These are phyloP conservation scores for Acacia melanoxylon DNA, from an alignment of 306 rosid species.

Conservation along the genomic window DNA sequence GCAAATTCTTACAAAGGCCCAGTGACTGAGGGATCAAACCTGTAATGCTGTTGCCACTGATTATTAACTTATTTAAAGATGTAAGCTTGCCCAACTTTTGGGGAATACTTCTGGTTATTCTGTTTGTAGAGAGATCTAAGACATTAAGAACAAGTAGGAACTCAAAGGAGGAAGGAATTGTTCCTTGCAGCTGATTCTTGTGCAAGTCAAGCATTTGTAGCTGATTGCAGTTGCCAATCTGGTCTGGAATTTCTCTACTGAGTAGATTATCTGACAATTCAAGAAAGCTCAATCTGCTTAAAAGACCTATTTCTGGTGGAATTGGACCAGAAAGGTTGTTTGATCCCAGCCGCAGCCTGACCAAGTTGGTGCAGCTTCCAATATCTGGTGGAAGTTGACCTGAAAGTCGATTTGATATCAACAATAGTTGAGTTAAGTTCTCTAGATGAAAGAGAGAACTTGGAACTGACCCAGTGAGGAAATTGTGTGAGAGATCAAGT, in stretches of 20 bases:
- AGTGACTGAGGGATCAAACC: slow-evolving; percentile 73
- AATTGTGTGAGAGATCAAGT: slow-evolving; percentile 85
- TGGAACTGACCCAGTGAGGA: slow-evolving; percentile 74
- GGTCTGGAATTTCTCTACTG: slow-evolving; percentile 63
- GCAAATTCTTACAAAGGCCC: slow-evolving; percentile 75
- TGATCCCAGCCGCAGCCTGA: slow-evolving; percentile 82
- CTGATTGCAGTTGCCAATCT: slow-evolving; percentile 75
- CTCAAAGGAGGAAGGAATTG: slow-evolving; percentile 66
- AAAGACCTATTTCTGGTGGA: slow-evolving; percentile 71
- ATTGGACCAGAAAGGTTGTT: slow-evolving; percentile 75
- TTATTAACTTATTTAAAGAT: slow-evolving; percentile 65
- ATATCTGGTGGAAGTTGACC: slow-evolving; percentile 76
- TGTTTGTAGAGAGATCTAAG: slow-evolving; percentile 80
- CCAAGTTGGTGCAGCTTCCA: slow-evolving; percentile 71
- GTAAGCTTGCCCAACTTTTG: slow-evolving; percentile 61
- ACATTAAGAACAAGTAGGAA: slow-evolving; percentile 66
- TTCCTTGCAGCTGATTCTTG: slow-evolving; percentile 69
- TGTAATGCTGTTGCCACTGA: slow-evolving; percentile 63
- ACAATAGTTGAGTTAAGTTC: slow-evolving; percentile 75
- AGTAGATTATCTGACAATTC: slow-evolving; percentile 77
- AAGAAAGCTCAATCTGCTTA: slow-evolving; percentile 68
- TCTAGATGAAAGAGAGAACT: slow-evolving; percentile 69
- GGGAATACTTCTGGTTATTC: slow-evolving; percentile 65
- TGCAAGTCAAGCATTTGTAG: slow-evolving; percentile 94
- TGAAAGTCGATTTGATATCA: slow-evolving; percentile 81